These are phyloP conservation scores for Calonectria ilicicola DNA, from an alignment of 2,329 filamentous ascomycete genomes.

Conservation along the genomic window DNA sequence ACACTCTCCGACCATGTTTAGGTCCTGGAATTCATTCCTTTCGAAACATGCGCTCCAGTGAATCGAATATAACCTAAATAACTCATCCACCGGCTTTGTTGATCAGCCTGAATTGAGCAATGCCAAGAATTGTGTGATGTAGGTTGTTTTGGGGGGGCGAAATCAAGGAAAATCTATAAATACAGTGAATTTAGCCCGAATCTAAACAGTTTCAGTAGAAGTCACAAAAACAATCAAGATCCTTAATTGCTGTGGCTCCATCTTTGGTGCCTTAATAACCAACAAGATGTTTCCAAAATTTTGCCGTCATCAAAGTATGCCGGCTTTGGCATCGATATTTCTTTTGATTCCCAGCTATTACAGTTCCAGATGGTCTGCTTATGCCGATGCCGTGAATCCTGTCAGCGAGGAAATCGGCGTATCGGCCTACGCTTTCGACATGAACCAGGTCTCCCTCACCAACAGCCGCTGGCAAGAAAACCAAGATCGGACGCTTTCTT, in stretches of 20 bases:
- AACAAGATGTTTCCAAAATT: background rate
- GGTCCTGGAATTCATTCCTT: background rate
- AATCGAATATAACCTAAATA: background rate
- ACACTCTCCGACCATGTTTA: background rate
- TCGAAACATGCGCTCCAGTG: conserved; percentile 20
- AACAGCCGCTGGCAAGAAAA: conserved; percentile 44
- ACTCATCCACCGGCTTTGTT: background rate
- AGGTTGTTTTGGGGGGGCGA: too few relatives aligned
- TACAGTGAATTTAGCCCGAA: background rate
- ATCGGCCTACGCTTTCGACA: conserved; percentile 21
- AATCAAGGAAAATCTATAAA: background rate
- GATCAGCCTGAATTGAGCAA: background rate
- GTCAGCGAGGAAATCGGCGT: conserved; percentile 12
- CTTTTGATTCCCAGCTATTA: background rate
- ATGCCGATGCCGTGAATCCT: background rate
- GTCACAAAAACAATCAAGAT: background rate
- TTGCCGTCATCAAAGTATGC: background rate
- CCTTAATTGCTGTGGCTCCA: too few relatives aligned
- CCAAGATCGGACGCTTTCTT: conserved; percentile 59
- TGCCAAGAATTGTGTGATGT: background rate
- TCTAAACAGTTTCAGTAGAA: background rate
- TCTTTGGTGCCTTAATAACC: background rate
- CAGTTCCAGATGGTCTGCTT: background rate
- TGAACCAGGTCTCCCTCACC: conserved; percentile 24
- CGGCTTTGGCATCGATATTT: conserved; percentile 6